phyloP scores from a whole-genome alignment of 371 early-diverging fungal genomes.

The Mortierella polycephala region DNA sequence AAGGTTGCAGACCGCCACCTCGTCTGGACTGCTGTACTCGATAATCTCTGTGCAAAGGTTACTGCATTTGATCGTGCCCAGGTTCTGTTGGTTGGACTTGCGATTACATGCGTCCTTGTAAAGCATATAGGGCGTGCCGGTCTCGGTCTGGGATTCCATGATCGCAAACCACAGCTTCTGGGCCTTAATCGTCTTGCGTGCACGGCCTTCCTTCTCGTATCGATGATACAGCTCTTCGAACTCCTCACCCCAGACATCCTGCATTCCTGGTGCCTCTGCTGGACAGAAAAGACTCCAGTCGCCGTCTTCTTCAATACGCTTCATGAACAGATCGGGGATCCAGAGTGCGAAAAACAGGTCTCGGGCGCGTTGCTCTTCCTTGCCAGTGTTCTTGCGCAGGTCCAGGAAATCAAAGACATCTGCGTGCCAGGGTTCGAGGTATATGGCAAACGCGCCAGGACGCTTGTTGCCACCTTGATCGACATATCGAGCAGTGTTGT shows the following conservation, averaged over 20 bases:
- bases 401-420: constrained; percentile 99
- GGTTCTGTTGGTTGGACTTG: constrained; percentile 95
- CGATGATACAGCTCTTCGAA: constrained; percentile 91
- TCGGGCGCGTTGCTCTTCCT: constrained; percentile 97
- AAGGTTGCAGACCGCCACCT: constrained; percentile 99
- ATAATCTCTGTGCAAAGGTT: constrained; percentile 96
- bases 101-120: constrained; percentile 98
- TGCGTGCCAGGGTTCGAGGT: constrained; percentile 99
- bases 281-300: constrained; percentile 99
- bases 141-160: constrained; percentile 98
- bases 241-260: constrained; percentile 95
- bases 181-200: constrained; percentile 92
- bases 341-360: constrained; percentile 98
- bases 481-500: constrained; percentile 98
- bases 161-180: constrained; percentile 99
- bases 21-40: constrained; percentile 96
- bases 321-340: constrained; percentile 99
- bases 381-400: constrained; percentile 98
- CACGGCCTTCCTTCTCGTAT: constrained; percentile 91
- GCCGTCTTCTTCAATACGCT: constrained; percentile 94
- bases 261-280: constrained; percentile 93
- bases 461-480: constrained; percentile 99
- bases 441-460: constrained; percentile 99
- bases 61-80: constrained; percentile 96
- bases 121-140: constrained; percentile 99